Evolutionary conservation across 202 grass and related monocot genomes (phyloP).

Genomic region (Setaria italica): DNA sequence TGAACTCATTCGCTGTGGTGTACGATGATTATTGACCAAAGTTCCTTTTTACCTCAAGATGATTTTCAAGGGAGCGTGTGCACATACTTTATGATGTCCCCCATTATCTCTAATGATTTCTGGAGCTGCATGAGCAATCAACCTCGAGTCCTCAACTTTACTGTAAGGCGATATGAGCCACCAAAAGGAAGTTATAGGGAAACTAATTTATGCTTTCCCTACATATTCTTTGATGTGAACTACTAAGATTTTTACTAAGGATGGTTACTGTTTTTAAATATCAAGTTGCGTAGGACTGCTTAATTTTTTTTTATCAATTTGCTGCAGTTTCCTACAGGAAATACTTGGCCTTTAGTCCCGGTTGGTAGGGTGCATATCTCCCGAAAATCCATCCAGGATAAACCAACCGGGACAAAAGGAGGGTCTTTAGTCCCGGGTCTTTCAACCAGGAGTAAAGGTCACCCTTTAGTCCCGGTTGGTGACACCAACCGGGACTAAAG

Average conservation of each 20-base stretch:
- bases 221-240: conserved; percentile 25
- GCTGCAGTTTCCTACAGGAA: not conserved
- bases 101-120: conserved; percentile 56
- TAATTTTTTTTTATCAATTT: not conserved
- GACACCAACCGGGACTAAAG: no score
- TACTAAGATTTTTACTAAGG: conserved; percentile 19
- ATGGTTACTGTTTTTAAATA: not conserved
- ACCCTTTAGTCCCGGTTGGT: no score
- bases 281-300: not conserved
- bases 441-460: no score
- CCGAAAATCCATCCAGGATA: no score
- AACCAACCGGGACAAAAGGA: no score
- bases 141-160: conserved; percentile 6
- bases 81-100: conserved; percentile 37
- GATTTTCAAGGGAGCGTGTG: conserved; percentile 36
- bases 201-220: conserved; percentile 3
- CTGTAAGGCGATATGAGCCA: conserved; percentile 9
- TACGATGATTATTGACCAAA: conserved; percentile 41
- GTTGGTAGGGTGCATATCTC: no score
- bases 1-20: conserved; percentile 5
- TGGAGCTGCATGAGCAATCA: conserved; percentile 19
- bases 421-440: no score
- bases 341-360: no score
- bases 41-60: conserved; percentile 8
- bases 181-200: conserved; percentile 5